Evolutionary conservation across 805 yeast species (phyloP).

Genomic region (Yarrowia osloensis): DNA sequence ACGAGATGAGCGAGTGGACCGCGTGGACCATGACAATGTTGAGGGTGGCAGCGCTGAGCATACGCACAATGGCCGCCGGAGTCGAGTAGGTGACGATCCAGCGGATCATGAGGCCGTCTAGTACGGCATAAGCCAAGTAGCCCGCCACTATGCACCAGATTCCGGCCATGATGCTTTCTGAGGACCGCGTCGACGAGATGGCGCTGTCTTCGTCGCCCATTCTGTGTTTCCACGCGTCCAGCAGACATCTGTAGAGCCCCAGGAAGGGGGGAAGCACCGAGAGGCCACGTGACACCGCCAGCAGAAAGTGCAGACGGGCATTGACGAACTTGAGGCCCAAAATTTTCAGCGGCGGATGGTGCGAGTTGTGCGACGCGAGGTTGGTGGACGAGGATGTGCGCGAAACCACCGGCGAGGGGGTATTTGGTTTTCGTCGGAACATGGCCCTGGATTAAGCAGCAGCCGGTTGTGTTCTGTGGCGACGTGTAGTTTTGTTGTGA

Average conservation of each 20-base stretch:
- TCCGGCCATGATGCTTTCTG: slow-evolving; percentile 79
- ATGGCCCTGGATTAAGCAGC: no score
- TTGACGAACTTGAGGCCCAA: slow-evolving; percentile 71
- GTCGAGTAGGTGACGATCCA: slow-evolving; percentile 90
- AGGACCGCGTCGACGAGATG: slow-evolving; percentile 63
- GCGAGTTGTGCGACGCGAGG: slow-evolving; percentile 9
- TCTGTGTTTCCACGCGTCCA: slow-evolving; percentile 41
- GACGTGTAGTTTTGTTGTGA: neutral
- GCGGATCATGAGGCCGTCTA: slow-evolving; percentile 87
- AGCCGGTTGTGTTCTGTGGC: no score
- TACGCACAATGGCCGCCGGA: slow-evolving; percentile 83
- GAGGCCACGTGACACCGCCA: slow-evolving; percentile 77
- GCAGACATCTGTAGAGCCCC: slow-evolving; percentile 47
- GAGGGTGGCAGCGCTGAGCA: slow-evolving; percentile 77
- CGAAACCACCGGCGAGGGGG: slow-evolving; percentile 12
- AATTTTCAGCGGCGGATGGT: slow-evolving; percentile 48
- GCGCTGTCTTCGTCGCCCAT: slow-evolving; percentile 41
- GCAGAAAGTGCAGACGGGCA: slow-evolving; percentile 71
- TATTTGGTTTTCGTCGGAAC: slow-evolving; percentile 13
- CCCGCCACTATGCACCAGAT: slow-evolving; percentile 93
- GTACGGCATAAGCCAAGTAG: slow-evolving; percentile 75
- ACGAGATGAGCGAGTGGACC: slow-evolving; percentile 66
- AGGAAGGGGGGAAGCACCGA: slow-evolving; percentile 68
- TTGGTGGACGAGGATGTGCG: slow-evolving; percentile 19
- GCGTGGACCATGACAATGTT: slow-evolving; percentile 70